Percentiles rank a stretch among this genome's conserved stretches.
Evolutionary conservation across 2,329 filamentous ascomycete species (phyloP).

Genomic region (Penicillium sp.): DNA sequence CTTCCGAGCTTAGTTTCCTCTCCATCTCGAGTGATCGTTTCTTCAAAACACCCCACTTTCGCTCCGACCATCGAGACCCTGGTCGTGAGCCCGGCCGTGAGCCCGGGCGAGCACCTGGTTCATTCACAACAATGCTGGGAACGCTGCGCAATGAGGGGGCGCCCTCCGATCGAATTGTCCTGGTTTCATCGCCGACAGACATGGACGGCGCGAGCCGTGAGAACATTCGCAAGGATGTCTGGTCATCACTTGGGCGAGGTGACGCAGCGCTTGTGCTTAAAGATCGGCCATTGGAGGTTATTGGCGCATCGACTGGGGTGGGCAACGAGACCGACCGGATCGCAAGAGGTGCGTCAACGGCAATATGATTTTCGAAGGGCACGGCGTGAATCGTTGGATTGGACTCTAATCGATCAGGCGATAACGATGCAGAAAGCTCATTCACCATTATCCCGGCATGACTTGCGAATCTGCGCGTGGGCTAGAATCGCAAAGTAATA

Average conservation of each 20-base stretch:
- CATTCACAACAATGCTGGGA: slow-evolving; percentile 43
- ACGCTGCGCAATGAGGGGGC: slow-evolving; percentile 37
- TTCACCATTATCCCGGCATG: slow-evolving; percentile 41
- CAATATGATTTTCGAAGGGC: slow-evolving; percentile 30
- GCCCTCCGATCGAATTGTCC: slow-evolving; percentile 20
- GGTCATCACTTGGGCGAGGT: slow-evolving; percentile 12
- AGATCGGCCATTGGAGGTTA: slow-evolving; percentile 26
- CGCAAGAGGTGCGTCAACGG: slow-evolving; percentile 23
- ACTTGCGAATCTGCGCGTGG: slow-evolving; percentile 23
- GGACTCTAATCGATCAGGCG: slow-evolving; percentile 27
- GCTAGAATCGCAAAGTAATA: slow-evolving; percentile 8
- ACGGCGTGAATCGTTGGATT: slow-evolving; percentile 26
- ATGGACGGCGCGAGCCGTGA: slow-evolving; percentile 15
- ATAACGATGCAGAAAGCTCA: slow-evolving; percentile 30
- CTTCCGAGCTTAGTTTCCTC: slow-evolving; percentile 28
- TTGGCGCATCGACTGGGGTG: slow-evolving; percentile 23
- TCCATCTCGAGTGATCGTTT: slow-evolving; percentile 38
- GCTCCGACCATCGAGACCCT: slow-evolving; percentile 46
- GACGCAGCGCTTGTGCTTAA: slow-evolving; percentile 28
- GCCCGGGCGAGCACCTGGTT: slow-evolving; percentile 29
- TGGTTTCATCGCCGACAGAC: slow-evolving; percentile 14
- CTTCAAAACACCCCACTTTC: slow-evolving; percentile 42
- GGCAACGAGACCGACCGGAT: slow-evolving; percentile 32
- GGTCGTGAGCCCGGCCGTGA: slow-evolving; percentile 36
- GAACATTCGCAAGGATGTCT: slow-evolving; percentile 16